Base-by-base conservation (phyloP, 805 yeast species). In the Yamadazyma phyllophila region DNA sequence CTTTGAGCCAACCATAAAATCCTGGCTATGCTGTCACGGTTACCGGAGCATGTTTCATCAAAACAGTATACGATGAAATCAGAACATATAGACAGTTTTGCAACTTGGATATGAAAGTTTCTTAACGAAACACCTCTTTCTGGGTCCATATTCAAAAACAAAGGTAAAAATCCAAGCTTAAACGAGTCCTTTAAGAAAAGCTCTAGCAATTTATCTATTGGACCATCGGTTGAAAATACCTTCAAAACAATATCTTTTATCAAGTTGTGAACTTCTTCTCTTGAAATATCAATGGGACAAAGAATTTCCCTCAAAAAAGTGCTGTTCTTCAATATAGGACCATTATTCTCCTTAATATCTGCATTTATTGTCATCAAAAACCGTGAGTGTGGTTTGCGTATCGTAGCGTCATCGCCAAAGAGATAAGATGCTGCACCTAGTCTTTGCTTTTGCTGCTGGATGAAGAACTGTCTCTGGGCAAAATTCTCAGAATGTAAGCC, bases 51-150 rank as follows among this genome's bases (percentile, higher is more conserved):
- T 8, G 34, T 40, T 16, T 47, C 42, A 15, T 77, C 71, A 49
- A 81, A 73, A 51, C 89, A 78, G 61, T 90, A 92, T n/a, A 91
- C 79, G 5, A 88, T 68, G 41, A 89, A 78, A 58, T 88, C 95
- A 0, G 94, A 76, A 8, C 89, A 71, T 24, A 80, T 71, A 29
- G 94, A 85, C 49, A 84, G 69, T 59, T 89, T 90, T n/a, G 89
- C 77, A 14, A 82, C 85, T 65, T 92, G 98, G 46, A 86, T 80
- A 58, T 87, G 89, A 63, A 90, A 91, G 59, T 91, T 88, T 51
- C 97, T 76, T 44, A 90, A 73, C 3, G 88, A 80, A 5, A 88
- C 82, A 3, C 96, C 94, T 36, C 76, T 71, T 46, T 73, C 79
- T 12, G 90, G 92, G 53, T 85, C 91, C 55, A 82, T 60, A 47